Percentiles rank a stretch among this genome's conserved stretches.
These are phyloP conservation scores for Hygrophila difformis DNA, from an alignment of 257 asterid genomes.

Conservation along the genomic window DNA sequence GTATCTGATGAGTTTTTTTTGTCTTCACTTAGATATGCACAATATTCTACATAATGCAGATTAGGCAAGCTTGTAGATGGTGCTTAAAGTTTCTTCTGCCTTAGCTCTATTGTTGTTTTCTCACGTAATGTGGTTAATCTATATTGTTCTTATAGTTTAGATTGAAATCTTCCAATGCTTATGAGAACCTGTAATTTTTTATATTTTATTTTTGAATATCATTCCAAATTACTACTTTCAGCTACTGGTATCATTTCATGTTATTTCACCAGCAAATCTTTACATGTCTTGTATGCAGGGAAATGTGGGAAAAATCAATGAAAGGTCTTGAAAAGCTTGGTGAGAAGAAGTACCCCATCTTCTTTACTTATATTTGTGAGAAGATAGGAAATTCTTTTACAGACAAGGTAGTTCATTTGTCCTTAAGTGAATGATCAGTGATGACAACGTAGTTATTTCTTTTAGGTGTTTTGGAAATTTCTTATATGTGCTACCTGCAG, in stretches of 20 bases:
- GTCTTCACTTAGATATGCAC: constrained; percentile 4
- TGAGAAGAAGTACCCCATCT: constrained; percentile 83
- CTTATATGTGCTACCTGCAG: constrained; percentile 39
- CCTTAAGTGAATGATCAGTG: constrained; percentile 6
- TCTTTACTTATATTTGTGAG: constrained; percentile 87
- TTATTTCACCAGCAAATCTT: no score
- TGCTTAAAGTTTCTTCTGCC: constrained; percentile 10
- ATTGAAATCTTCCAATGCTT: no score
- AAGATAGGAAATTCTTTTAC: constrained; percentile 67
- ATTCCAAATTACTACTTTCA: background rate
- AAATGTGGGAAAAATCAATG: constrained; percentile 99
- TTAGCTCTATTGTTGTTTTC: background rate
- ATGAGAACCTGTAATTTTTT: no score
- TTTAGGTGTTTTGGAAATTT: constrained; percentile 6
- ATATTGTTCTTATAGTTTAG: no score
- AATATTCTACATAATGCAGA: background rate
- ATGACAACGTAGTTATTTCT: constrained; percentile 3
- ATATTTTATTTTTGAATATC: no score
- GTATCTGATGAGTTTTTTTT: constrained; percentile 11
- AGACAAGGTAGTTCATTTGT: constrained; percentile 56
- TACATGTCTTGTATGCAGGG: constrained; percentile 38
- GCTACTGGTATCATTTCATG: constrained; percentile 8
- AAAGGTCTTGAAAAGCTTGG: constrained; percentile 89
- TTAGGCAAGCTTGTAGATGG: constrained; percentile 1
- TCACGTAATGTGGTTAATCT: background rate